Evolutionary conservation across 176 grass and related monocot species (phyloP), one percentile per base, ranked within the genome.

Genomic region (Panicum miliaceum): DNA sequence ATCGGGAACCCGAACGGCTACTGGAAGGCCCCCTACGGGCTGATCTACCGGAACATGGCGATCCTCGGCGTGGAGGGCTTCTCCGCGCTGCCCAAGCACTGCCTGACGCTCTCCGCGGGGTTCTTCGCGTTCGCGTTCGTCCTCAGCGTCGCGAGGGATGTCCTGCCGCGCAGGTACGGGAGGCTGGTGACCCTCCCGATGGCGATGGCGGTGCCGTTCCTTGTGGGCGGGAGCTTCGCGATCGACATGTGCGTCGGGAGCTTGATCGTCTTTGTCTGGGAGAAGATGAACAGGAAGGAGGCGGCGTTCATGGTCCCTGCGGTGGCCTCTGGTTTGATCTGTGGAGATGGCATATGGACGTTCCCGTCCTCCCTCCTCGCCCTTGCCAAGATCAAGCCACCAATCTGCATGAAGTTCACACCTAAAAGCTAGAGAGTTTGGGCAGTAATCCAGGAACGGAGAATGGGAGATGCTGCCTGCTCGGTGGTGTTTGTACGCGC

Each of bases 151-250:
- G 78, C 67, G 46, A 89, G 90, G 46, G 94, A 97, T 45, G 20
- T 89, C 15, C n/a, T 86, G 18, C 95, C 95, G 0, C 57, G 41
- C 0, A 94, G 76, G 78, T 90, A 94, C 19, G 40, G 65, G 3
- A 73, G 32, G 8, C 86, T 86, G 40, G 90, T 97, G 32, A 92
- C 95, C 0, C 65, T 97, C 47, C 92, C 95, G 0, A 97, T 91
- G 95, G 95, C 95, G 19, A 97, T 97, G 95, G 95, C 95, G 0
- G 95, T 94, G 72, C 95, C 95, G 20, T 97, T 97, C 64, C 84
- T 97, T 5, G 91, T 97, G 0, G 92, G 95, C 11, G 95, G 84
- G 3, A 97, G 86, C 87, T 97, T 97, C 54, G 95, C 90, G 0
- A 94, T 94, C 57, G 95, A 94, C 61, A 97, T 93, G 95, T 94